Conservation (phyloP, 768 basidiomycete species). For the Mycena rosella region DNA sequence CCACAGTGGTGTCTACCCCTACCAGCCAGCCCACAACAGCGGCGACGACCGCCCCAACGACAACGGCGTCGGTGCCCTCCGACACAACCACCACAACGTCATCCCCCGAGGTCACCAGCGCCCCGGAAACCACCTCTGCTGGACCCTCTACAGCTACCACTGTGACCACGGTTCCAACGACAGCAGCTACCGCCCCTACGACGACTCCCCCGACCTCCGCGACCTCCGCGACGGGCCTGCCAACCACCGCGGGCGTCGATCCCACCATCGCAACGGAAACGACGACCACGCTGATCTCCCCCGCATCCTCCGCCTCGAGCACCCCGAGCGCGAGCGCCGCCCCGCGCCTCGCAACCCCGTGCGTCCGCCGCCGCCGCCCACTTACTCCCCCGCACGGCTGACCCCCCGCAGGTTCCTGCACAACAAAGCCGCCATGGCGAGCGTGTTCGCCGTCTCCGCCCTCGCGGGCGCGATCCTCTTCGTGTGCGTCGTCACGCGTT, state of each 20-base stretch:
- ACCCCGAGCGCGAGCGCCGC: not conserved
- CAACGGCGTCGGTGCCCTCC: too few relatives aligned
- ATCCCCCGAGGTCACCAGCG: too few relatives aligned
- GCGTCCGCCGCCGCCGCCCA: not conserved
- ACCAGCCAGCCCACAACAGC: too few relatives aligned
- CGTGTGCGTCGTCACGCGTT: conserved; percentile 62
- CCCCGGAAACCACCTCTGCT: too few relatives aligned
- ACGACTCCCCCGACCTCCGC: not conserved
- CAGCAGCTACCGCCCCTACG: not conserved
- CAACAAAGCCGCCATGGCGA: conserved; percentile 81
- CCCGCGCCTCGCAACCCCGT: not conserved
- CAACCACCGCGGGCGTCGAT: not conserved
- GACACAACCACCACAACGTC: too few relatives aligned
- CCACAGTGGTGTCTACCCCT: too few relatives aligned
- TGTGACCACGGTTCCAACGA: not conserved
- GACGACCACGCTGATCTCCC: not conserved
- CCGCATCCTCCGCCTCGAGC: not conserved
- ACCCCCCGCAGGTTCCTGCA: conserved; percentile 67
- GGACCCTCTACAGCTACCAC: too few relatives aligned
- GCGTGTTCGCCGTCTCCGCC: conserved; percentile 72
- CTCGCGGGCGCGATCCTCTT: conserved; percentile 63
- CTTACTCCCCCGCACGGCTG: not conserved
- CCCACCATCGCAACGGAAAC: not conserved
- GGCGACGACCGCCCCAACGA: too few relatives aligned
- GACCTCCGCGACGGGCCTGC: not conserved